Conservation (phyloP, 805 yeast genomes). For the Saturnispora ahearnii region DNA sequence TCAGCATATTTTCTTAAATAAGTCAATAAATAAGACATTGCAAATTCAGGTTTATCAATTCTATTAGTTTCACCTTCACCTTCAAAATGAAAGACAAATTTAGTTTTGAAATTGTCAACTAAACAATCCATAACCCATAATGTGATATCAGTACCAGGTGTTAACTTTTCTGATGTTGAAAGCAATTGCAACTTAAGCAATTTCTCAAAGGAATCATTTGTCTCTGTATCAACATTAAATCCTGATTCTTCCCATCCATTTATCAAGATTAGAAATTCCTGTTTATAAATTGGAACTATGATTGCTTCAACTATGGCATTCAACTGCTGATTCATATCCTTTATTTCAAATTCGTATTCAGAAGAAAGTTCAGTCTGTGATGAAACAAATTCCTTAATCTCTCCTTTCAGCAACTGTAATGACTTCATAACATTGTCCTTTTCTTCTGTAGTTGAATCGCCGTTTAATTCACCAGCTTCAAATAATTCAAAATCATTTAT, state of each 20-base stretch:
- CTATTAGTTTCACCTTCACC: conserved; percentile 50
- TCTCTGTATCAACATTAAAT: background rate
- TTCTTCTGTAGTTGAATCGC: background rate
- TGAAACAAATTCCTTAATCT: background rate
- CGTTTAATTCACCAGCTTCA: background rate
- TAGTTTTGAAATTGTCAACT: conserved; percentile 34
- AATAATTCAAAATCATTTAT: conserved; percentile 9
- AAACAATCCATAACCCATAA: conserved; percentile 46
- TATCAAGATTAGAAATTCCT: background rate
- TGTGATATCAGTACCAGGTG: conserved; percentile 32
- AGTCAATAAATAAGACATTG: conserved; percentile 40
- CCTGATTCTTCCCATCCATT: conserved; percentile 5
- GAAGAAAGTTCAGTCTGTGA: background rate
- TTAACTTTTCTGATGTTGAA: conserved; percentile 14
- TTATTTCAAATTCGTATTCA: background rate
- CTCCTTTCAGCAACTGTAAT: background rate
- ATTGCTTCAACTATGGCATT: background rate
- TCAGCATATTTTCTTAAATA: conserved; percentile 28
- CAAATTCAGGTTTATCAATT: conserved; percentile 66
- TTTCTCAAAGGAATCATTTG: background rate
- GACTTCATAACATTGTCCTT: background rate
- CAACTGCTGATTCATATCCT: background rate
- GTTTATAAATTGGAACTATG: background rate
- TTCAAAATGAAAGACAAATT: conserved; percentile 56
- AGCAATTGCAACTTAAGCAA: conserved; percentile 27